Evolutionary conservation across 2,329 filamentous ascomycete species (phyloP), one percentile per base, ranked within the genome.

Genomic region (Aspergillus carbonarius): DNA sequence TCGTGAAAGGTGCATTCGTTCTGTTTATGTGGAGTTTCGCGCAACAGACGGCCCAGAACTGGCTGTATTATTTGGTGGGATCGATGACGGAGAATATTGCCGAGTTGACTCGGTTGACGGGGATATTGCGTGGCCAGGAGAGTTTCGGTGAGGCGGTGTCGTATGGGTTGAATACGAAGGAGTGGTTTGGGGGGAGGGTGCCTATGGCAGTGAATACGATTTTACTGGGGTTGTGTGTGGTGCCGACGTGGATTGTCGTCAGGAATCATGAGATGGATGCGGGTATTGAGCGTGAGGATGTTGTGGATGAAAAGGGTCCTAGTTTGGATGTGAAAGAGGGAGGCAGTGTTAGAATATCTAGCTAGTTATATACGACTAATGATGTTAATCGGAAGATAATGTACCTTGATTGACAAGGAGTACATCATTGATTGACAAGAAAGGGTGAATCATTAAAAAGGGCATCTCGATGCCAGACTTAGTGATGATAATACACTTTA

Each of bases 61-160:
- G 81, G 80, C 72, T 85, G 0, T 85, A 85, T 61, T 85, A 84
- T 62, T 71, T 85, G 17, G 70, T 85, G 1, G 80, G 82, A 0
- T 83, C 79, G 5, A 84, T 79, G 72, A 84, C 82, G 0, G 79
- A 84, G 54, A 83, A 84, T 51, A 83, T 84, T 58, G 82, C 81
- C 0, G 82, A 85, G 61, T 62, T 73, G 2, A 67, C 67, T 67
- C 63, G 78, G 1, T 74, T 78, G 15, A 74, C 76, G 6, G 78
- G 78, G 47, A 75, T 79, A 17, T 62, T 81, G 4, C 68, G 78
- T 8, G 78, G 78, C 0, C 77, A 80, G 46, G 78, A 80, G 60
- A 78, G 76, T 57, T 80, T 79, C 54, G 69, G 74, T 0, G 76
- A 80, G 60, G 78, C 78, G 7, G 70, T 80, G 3, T 72, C 76